Conservation (phyloP, 2,329 filamentous ascomycete species). For the Saccharata proteae region DNA sequence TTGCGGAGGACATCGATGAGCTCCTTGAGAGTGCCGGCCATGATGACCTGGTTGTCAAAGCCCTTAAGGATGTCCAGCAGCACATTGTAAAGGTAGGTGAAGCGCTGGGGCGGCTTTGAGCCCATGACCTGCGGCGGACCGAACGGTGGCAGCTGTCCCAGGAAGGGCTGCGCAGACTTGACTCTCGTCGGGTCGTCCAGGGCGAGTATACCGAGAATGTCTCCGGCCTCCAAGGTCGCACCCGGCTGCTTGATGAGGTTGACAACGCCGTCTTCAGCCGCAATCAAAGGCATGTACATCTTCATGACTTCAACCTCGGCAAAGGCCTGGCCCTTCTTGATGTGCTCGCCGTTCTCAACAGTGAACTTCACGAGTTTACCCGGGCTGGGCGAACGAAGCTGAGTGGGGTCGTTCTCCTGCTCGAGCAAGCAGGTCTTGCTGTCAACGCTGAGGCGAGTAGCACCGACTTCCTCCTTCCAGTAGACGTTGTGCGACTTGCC, state of each 20-base stretch:
- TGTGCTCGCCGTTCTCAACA: constrained; percentile 87
- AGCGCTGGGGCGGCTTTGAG: constrained; percentile 82
- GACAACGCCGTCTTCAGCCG: constrained; percentile 89
- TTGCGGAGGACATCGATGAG: constrained; percentile 83
- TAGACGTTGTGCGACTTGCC: constrained; percentile 96
- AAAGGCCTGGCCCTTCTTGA: constrained; percentile 83
- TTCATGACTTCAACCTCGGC: constrained; percentile 99
- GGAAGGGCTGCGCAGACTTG: constrained; percentile 90
- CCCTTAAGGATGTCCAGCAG: constrained; percentile 81
- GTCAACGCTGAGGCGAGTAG: constrained; percentile 89
- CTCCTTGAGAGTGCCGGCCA: constrained; percentile 75
- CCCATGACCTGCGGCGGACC: constrained; percentile 80
- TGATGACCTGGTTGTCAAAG: constrained; percentile 96
- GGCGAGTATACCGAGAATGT: constrained; percentile 94
- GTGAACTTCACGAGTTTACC: constrained; percentile 98
- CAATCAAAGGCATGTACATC: constrained; percentile 99
- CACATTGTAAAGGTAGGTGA: constrained; percentile 62
- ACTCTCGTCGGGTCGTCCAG: constrained; percentile 92
- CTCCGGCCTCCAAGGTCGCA: constrained; percentile 92
- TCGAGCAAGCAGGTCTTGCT: constrained; percentile 96
- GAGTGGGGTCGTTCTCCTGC: constrained; percentile 97
- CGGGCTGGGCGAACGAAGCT: constrained; percentile 85
- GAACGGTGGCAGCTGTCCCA: constrained; percentile 77
- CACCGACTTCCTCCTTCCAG: constrained; percentile 98
- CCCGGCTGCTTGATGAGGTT: constrained; percentile 99